Conservation (phyloP, 2,329 filamentous ascomycete genomes). For the Pyricularia grisea region DNA sequence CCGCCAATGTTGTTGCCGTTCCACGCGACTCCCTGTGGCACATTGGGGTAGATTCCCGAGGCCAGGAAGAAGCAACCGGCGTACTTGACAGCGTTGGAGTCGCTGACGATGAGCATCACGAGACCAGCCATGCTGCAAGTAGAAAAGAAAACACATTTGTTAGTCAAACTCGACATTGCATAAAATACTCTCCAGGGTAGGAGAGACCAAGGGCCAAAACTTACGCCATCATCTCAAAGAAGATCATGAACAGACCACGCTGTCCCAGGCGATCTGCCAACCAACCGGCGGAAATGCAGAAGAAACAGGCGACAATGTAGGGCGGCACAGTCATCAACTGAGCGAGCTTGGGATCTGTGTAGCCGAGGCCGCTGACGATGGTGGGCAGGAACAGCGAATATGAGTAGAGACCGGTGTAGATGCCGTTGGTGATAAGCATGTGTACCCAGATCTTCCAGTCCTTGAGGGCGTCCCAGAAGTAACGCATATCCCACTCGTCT, state of each 20-base stretch:
- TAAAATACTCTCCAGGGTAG: background rate
- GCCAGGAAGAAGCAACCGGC: conserved; percentile 27
- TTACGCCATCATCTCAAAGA: conserved; percentile 31
- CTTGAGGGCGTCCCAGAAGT: conserved; percentile 61
- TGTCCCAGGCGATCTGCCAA: conserved; percentile 44
- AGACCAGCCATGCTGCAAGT: conserved; percentile 6
- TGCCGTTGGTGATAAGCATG: conserved; percentile 26
- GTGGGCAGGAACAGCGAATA: conserved; percentile 51
- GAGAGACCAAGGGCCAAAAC: background rate
- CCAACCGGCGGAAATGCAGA: conserved; percentile 44
- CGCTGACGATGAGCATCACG: conserved; percentile 17
- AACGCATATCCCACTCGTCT: conserved; percentile 67
- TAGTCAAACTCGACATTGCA: background rate
- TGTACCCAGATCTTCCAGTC: conserved; percentile 72
- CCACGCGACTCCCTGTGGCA: conserved; percentile 39
- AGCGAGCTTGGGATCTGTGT: conserved; percentile 6
- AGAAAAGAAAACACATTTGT: conserved; percentile 2
- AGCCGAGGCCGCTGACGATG: conserved; percentile 49
- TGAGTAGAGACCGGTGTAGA: conserved; percentile 21
- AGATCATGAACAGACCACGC: conserved; percentile 45
- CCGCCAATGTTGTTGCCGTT: conserved; percentile 41
- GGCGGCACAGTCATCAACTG: conserved; percentile 11
- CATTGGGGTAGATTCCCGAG: conserved; percentile 36
- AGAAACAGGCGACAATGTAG: conserved; percentile 49
- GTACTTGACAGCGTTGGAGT: conserved; percentile 15